phyloP scores from a whole-genome alignment of 202 grass and related monocot genomes.

The Eragrostis tef region DNA sequence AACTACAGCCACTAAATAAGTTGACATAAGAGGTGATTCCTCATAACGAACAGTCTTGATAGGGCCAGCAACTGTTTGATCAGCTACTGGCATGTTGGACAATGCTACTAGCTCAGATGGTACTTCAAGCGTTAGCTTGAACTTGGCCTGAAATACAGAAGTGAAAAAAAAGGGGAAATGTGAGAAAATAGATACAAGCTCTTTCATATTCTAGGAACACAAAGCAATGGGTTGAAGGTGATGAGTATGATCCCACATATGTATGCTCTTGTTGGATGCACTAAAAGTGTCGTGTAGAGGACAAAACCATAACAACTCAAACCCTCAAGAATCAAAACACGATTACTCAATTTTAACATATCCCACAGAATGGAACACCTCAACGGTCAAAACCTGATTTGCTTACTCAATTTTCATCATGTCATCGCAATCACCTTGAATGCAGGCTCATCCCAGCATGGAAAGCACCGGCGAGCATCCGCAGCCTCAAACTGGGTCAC shows the following conservation, averaged over 20 bases:
- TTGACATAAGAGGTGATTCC: slow-evolving; percentile 94
- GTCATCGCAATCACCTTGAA: slow-evolving; percentile 63
- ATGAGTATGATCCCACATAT: no score
- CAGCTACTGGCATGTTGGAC: slow-evolving; percentile 78
- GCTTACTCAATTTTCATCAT: neutral
- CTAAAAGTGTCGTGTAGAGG: slow-evolving; percentile 15
- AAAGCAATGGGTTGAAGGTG: slow-evolving; percentile 17
- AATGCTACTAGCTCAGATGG: slow-evolving; percentile 63
- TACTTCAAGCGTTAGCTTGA: slow-evolving; percentile 80
- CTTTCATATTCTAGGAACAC: slow-evolving; percentile 26
- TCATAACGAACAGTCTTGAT: slow-evolving; percentile 59
- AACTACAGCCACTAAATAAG: slow-evolving; percentile 89
- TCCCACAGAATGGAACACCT: neutral
- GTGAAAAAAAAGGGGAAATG: slow-evolving; percentile 6
- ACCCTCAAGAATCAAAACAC: neutral
- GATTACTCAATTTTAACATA: neutral
- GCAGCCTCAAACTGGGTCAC: slow-evolving; percentile 86
- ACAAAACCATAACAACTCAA: neutral
- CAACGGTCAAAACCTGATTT: slow-evolving; percentile 23
- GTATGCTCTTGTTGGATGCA: neutral
- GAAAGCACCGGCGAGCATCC: slow-evolving; percentile 82
- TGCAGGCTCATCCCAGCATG: slow-evolving; percentile 85
- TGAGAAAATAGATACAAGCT: slow-evolving; percentile 17
- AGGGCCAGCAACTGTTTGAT: slow-evolving; percentile 49
- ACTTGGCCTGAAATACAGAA: slow-evolving; percentile 65